These are phyloP conservation scores for Leccinum subfulvum DNA, from an alignment of 1,284 basidiomycete genomes.

Conservation along the genomic window DNA sequence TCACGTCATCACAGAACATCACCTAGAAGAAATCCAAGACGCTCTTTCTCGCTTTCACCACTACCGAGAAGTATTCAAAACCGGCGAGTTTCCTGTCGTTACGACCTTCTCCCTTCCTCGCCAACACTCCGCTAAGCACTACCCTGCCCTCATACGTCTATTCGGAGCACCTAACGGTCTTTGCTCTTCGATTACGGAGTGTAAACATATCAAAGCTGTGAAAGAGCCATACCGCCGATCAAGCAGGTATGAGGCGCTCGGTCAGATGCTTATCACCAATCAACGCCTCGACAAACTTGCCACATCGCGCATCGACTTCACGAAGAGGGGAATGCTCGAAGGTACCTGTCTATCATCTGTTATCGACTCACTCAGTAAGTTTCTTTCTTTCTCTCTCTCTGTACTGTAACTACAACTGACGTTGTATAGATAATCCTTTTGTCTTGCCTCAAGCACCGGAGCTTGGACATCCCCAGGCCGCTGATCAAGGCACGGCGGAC, in stretches of 20 bases:
- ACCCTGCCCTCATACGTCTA: not conserved
- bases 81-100: not conserved
- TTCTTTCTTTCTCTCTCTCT: not conserved
- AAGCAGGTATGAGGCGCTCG: not conserved
- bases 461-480: not conserved
- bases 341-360: constrained; percentile 3
- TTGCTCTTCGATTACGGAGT: not conserved
- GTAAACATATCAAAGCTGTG: not conserved
- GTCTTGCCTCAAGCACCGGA: not conserved
- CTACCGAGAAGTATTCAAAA: not conserved
- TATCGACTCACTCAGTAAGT: not conserved
- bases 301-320: constrained; percentile 13
- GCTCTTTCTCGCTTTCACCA: not conserved
- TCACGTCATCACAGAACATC: not conserved
- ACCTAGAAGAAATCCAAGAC: not conserved
- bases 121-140: not conserved
- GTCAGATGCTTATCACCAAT: constrained; percentile 9
- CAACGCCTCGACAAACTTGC: constrained; percentile 12
- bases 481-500: not conserved
- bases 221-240: not conserved
- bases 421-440: not conserved
- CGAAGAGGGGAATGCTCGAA: not conserved
- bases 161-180: not conserved
- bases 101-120: not conserved
- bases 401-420: not conserved